These are phyloP conservation scores for Meyerozyma smithsonii DNA, from an alignment of 1,139 yeast genomes.

Conservation along the genomic window DNA sequence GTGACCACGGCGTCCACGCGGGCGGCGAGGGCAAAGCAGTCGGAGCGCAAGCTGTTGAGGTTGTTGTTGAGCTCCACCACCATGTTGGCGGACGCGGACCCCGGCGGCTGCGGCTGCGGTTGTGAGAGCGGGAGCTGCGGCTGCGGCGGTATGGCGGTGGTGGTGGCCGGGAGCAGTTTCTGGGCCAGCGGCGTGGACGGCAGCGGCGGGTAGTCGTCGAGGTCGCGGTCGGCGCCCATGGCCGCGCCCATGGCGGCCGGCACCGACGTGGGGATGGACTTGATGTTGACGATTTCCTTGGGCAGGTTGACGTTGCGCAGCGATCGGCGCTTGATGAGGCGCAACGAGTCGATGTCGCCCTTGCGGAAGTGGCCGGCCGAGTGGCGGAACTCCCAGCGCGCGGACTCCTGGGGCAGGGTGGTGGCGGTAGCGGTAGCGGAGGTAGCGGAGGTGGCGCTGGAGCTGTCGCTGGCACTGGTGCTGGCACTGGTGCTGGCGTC, in stretches of 20 bases:
- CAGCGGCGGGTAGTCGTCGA: conserved; percentile 9
- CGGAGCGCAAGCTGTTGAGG: conserved; percentile 3
- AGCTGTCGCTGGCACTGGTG: conserved; percentile 4
- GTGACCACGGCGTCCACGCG: conserved; percentile 1
- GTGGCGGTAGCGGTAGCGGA: conserved; percentile 5
- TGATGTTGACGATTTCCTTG: conserved; percentile 37
- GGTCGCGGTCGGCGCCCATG: conserved; percentile 6
- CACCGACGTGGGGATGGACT: conserved; percentile 26
- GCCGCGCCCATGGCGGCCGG: conserved; percentile 8
- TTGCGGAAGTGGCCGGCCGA: conserved; percentile 59
- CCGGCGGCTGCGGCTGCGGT: conserved; percentile 1
- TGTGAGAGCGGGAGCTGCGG: background rate
- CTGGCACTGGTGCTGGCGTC: conserved; percentile 9
- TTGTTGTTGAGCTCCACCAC: conserved; percentile 3
- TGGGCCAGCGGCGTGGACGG: background rate
- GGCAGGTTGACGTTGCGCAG: conserved; percentile 47
- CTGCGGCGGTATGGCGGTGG: background rate
- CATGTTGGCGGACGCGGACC: conserved; percentile 2
- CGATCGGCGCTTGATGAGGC: conserved; percentile 59
- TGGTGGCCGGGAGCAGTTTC: background rate
- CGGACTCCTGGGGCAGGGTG: conserved; percentile 3
- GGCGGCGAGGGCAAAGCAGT: conserved; percentile 2
- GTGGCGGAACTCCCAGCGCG: conserved; percentile 67
- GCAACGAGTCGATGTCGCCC: conserved; percentile 57
- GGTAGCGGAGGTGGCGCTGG: conserved; percentile 5